Percentiles rank a stretch among this genome's conserved stretches.
phyloP scores from a whole-genome alignment of 1,284 basidiomycete genomes.

The Cerrena zonata region DNA sequence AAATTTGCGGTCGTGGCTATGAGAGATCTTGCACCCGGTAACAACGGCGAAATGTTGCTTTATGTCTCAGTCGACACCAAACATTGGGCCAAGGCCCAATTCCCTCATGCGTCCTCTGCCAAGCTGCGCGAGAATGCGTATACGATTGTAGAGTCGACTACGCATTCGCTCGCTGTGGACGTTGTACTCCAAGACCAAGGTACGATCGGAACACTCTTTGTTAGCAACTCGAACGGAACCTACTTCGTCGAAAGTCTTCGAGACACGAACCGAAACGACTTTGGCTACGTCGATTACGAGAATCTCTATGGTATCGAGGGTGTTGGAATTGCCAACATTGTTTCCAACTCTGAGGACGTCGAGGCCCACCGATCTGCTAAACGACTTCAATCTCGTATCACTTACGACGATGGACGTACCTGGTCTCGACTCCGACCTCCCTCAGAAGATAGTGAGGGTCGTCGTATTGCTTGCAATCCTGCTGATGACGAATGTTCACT shows the following conservation, averaged over 20 bases:
- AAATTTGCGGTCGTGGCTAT: constrained; percentile 87
- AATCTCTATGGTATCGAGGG: constrained; percentile 89
- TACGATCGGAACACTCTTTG: constrained; percentile 85
- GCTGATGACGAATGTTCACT: constrained; percentile 68
- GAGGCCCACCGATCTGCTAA: constrained; percentile 61
- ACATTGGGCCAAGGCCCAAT: constrained; percentile 77
- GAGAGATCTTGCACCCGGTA: constrained; percentile 51
- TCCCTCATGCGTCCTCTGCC: constrained; percentile 80
- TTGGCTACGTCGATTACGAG: constrained; percentile 92
- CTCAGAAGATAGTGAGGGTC: constrained; percentile 51
- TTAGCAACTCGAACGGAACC: constrained; percentile 90
- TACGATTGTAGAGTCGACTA: constrained; percentile 90
- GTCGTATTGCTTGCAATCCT: constrained; percentile 58
- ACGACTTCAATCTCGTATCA: constrained; percentile 72
- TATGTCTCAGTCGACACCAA: constrained; percentile 80
- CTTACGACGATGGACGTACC: constrained; percentile 85
- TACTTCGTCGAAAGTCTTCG: constrained; percentile 89
- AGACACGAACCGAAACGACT: constrained; percentile 84
- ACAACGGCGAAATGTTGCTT: constrained; percentile 69
- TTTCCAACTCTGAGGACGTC: constrained; percentile 78
- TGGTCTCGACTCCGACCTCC: constrained; percentile 77
- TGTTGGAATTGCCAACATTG: constrained; percentile 85
- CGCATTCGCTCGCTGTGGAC: constrained; percentile 89
- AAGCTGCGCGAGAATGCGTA: constrained; percentile 85
- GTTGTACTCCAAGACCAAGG: constrained; percentile 74